Conservation (phyloP, 352 stramenopile species). For the Phytophthora gonapodyides region DNA sequence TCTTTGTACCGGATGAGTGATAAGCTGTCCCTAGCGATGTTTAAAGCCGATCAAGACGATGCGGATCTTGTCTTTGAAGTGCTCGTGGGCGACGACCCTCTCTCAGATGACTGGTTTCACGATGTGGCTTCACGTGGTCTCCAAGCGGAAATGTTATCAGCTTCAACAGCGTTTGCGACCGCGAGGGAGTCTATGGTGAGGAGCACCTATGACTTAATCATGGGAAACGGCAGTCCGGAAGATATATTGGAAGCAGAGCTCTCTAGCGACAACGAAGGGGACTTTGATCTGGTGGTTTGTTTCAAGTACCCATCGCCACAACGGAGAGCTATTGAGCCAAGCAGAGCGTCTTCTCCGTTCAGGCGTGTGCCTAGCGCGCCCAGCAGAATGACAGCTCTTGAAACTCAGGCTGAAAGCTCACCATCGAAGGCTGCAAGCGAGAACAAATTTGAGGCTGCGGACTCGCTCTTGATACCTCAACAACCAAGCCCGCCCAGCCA, state of each 20-base stretch:
- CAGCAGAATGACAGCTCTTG: conserved; percentile 3
- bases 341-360: conserved; percentile 8
- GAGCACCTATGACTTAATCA: conserved; percentile 43
- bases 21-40: conserved; percentile 40
- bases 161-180: conserved; percentile 1
- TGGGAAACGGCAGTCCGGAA: conserved; percentile 35
- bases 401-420: background rate
- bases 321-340: conserved; percentile 11
- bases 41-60: conserved; percentile 44
- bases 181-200: background rate
- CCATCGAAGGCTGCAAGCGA: background rate
- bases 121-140: conserved; percentile 26
- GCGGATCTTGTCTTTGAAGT: conserved; percentile 49
- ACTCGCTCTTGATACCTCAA: background rate
- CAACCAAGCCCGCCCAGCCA: conserved; percentile 8
- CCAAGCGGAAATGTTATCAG: conserved; percentile 2
- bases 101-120: conserved; percentile 52
- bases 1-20: conserved; percentile 32
- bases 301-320: conserved; percentile 36
- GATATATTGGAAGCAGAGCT: conserved; percentile 40
- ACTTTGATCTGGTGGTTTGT: conserved; percentile 36
- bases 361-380: conserved; percentile 10
- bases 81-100: conserved; percentile 41
- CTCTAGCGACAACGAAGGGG: conserved; percentile 25
- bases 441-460: background rate